phyloP scores from a whole-genome alignment of 345 rosid species.

The Brassica nigra region DNA sequence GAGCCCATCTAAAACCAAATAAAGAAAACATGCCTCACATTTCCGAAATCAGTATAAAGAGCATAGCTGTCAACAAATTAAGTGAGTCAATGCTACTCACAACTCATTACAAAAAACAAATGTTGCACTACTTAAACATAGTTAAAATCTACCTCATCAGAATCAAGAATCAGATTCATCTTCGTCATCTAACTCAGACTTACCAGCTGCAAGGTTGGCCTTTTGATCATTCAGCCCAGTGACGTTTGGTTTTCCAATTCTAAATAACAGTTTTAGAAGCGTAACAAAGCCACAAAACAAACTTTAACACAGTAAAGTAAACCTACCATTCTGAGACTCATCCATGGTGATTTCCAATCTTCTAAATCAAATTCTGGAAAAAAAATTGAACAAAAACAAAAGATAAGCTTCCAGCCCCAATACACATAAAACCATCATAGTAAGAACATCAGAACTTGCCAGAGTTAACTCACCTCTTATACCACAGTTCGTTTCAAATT shows the following conservation, averaged over 20 bases:
- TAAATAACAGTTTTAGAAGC: neutral
- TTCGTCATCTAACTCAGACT: slow-evolving; percentile 4
- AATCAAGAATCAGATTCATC: neutral
- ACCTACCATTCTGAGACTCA: neutral
- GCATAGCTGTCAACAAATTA: too few species aligned
- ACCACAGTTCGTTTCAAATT: neutral
- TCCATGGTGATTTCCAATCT: neutral
- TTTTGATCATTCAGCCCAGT: slow-evolving; percentile 30
- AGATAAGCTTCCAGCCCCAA: too few species aligned
- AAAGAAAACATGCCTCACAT: neutral
- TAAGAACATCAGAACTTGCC: neutral
- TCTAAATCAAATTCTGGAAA: too few species aligned
- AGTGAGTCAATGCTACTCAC: too few species aligned
- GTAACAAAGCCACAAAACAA: neutral
- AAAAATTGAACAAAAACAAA: too few species aligned
- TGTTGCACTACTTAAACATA: too few species aligned
- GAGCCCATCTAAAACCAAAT: slow-evolving; percentile 21
- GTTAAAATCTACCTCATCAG: too few species aligned
- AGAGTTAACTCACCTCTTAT: neutral
- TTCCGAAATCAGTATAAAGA: neutral
- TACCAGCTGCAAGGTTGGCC: slow-evolving; percentile 41
- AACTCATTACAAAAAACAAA: too few species aligned
- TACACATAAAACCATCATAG: too few species aligned
- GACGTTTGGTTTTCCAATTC: neutral
- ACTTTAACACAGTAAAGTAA: neutral